Base-by-base conservation (phyloP, 2,329 filamentous ascomycete genomes). In the Lachnellula arida region DNA sequence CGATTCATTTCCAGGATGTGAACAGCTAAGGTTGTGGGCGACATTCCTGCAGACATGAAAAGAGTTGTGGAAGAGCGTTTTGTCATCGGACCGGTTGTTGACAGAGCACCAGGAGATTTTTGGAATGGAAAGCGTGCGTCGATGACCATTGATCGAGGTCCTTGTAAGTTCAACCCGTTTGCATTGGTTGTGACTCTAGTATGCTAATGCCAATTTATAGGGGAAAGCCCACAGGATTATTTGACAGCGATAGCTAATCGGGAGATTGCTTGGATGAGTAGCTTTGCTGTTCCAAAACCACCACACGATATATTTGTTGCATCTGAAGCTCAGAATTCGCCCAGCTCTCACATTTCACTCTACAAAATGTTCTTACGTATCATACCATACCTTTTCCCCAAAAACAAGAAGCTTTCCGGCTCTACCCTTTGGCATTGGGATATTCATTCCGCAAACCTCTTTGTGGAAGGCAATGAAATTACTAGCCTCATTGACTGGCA, bases 381-480 rank as follows among this genome's bases (percentile, higher is more conserved):
- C 37, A 22, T 63, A 23, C 62, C 68, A 39, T 67, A 65, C 56
- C 57, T 75, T 37, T 61, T 73, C 4, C 65, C 67, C 5, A 56
- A 59, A 46, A 55, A 68, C 8, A 34, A 62, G 19, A 53, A 56
- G 3, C 39, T 71, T 12, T 40, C 60, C 48, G 54, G 58, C 39
- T 61, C 72, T 15, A 66, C 66, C n/a, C 55, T 77, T 37, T 75
- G 68, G 71, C 72, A 77, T 63, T 64, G 60, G 34, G 72, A 75
- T 62, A 60, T 76, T 25, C 70, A 72, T 59, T 56, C 69, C 15
- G 62, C 63, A 2, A 76, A 75, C 55, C 62, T 76, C 23, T 75
- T 75, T 56, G 67, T 75, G 28, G 35, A 71, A n/a, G 58, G 67
- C 23, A 62, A 63, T 40, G 62, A 59, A 44, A 69, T 76, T 39